Evolutionary conservation across 2,329 filamentous ascomycete genomes (phyloP).

Genomic region (Fusarium compactum): DNA sequence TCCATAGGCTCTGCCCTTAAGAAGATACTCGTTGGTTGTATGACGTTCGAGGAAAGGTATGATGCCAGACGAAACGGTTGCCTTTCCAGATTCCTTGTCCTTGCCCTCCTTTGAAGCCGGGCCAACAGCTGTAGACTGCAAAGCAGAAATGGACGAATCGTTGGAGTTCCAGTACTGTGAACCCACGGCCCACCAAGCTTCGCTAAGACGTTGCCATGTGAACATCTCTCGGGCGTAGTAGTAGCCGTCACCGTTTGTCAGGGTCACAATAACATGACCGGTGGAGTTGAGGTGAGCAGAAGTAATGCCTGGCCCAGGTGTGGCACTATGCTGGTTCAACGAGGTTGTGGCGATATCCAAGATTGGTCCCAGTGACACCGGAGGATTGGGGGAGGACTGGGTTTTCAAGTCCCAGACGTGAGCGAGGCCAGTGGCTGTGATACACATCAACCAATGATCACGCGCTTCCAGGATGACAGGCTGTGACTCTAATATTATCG

Average conservation of each 20-base stretch:
- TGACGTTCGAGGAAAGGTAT: conserved; percentile 94
- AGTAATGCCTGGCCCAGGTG: conserved; percentile 84
- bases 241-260: conserved; percentile 95
- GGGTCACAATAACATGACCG: conserved; percentile 86
- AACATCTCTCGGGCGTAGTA: conserved; percentile 88
- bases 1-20: conserved; percentile 92
- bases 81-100: conserved; percentile 60
- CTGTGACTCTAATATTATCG: conserved; percentile 89
- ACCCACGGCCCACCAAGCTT: conserved; percentile 97
- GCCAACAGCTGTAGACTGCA: conserved; percentile 78
- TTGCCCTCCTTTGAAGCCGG: conserved; percentile 62
- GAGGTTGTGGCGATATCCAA: conserved; percentile 87
- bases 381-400: conserved; percentile 86
- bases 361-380: conserved; percentile 87
- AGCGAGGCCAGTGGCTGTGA: conserved; percentile 88
- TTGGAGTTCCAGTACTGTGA: conserved; percentile 99
- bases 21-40: conserved; percentile 90
- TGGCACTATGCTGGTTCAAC: conserved; percentile 79
- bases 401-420: conserved; percentile 94
- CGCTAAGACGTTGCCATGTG: conserved; percentile 94
- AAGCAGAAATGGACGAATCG: conserved; percentile 85
- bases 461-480: conserved; percentile 93
- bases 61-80: conserved; percentile 85
- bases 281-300: conserved; percentile 91
- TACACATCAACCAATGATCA: conserved; percentile 88